Percentiles rank a stretch among this genome's conserved stretches.
Evolutionary conservation across 2,329 filamentous ascomycete genomes (phyloP).

Genomic region (Paecilomyces dactylethromorphus): DNA sequence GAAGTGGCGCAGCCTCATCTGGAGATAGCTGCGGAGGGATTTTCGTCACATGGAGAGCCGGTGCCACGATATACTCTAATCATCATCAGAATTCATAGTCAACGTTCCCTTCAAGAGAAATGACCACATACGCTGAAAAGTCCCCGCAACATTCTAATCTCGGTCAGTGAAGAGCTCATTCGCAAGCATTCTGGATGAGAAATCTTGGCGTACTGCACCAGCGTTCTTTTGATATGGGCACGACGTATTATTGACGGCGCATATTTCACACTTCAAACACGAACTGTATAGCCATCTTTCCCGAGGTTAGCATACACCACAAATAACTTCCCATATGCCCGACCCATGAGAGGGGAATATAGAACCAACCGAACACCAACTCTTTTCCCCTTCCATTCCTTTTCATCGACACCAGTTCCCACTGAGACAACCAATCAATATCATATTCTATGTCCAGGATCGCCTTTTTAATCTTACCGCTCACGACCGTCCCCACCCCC

Average conservation of each 20-base stretch:
- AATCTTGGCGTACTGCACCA: conserved; percentile 21
- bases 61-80: conserved; percentile 29
- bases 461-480: conserved; percentile 12
- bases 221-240: conserved; percentile 33
- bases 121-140: conserved; percentile 25
- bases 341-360: not conserved
- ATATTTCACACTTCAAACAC: conserved; percentile 32
- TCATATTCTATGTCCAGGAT: not conserved
- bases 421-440: conserved; percentile 10
- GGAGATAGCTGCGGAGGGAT: conserved; percentile 26
- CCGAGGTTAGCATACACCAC: not conserved
- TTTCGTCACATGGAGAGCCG: conserved; percentile 28
- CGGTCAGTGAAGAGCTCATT: not conserved
- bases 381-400: conserved; percentile 22
- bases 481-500: conserved; percentile 38
- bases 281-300: conserved; percentile 32
- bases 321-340: not conserved
- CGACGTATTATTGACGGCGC: conserved; percentile 29
- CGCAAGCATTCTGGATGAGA: not conserved
- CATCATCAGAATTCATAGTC: not conserved
- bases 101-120: not conserved
- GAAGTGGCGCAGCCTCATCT: conserved; percentile 27
- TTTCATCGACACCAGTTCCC: conserved; percentile 18
- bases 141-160: conserved; percentile 28
- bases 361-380: conserved; percentile 25